Percentiles rank a stretch among this genome's conserved stretches.
Evolutionary conservation across 2,329 filamentous ascomycete genomes (phyloP).

Genomic region (Verticillium zaregamsianum): DNA sequence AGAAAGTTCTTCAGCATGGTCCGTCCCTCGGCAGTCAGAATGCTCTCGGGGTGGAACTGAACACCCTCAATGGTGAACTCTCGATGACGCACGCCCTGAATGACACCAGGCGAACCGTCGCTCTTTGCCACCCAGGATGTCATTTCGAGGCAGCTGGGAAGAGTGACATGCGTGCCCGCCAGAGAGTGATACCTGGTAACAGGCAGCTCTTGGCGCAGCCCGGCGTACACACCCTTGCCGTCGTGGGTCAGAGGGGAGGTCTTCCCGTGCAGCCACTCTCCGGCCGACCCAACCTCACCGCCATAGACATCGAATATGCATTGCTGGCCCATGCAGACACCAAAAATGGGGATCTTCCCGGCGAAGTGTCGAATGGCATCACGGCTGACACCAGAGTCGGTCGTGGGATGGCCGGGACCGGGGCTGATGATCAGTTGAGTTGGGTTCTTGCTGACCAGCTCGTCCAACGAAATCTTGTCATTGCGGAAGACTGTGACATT

Average conservation of each 20-base stretch:
- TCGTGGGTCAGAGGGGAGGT: constrained; percentile 90
- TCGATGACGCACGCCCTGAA: constrained; percentile 96
- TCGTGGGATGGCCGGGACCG: constrained; percentile 86
- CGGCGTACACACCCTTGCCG: constrained; percentile 82
- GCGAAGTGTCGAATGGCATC: constrained; percentile 87
- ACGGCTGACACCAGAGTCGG: constrained; percentile 89
- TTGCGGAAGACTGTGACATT: constrained; percentile 87
- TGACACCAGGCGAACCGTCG: constrained; percentile 77
- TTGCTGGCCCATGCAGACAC: constrained; percentile 99
- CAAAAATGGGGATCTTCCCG: constrained; percentile 90
- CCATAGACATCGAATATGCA: constrained; percentile 95
- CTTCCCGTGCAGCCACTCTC: constrained; percentile 96
- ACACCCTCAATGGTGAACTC: constrained; percentile 89
- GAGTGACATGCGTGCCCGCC: constrained; percentile 81
- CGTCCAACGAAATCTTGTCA: constrained; percentile 81
- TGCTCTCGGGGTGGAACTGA: constrained; percentile 97
- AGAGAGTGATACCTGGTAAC: constrained; percentile 97
- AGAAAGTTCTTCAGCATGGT: constrained; percentile 92
- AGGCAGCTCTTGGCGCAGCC: constrained; percentile 73
- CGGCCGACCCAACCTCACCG: constrained; percentile 84
- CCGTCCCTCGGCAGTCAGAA: constrained; percentile 83
- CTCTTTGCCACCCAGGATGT: constrained; percentile 82
- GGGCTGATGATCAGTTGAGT: constrained; percentile 95
- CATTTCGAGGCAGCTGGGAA: constrained; percentile 82
- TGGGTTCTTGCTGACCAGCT: constrained; percentile 77